Evolutionary conservation across 371 early-diverging fungal species (phyloP).

Genomic region (Circinella minor): DNA sequence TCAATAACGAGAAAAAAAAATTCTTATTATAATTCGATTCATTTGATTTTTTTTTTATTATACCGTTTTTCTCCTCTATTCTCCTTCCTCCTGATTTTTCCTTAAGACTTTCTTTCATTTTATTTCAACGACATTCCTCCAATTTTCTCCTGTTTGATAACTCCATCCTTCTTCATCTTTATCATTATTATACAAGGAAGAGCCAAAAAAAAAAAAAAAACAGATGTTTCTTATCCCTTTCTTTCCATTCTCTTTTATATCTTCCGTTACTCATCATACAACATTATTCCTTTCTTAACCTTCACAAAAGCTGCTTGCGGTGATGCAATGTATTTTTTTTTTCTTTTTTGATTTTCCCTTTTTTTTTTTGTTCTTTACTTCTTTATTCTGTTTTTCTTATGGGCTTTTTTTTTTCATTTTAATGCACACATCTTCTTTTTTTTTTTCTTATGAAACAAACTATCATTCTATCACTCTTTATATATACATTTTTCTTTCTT

Average conservation of each 20-base stretch:
- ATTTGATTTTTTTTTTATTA: background rate
- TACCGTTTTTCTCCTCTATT: background rate
- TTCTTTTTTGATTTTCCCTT: too few species aligned
- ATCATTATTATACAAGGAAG: background rate
- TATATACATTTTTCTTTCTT: too few species aligned
- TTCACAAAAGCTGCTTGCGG: slow-evolving; percentile 15
- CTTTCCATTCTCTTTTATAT: background rate
- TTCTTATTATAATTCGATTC: too few species aligned
- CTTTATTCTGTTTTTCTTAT: background rate
- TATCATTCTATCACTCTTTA: background rate
- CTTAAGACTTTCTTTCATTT: too few species aligned
- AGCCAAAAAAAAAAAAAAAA: too few species aligned
- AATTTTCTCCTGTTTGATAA: too few species aligned
- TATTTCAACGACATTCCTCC: too few species aligned
- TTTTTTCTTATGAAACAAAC: too few species aligned
- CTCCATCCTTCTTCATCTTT: background rate
- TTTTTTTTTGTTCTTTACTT: background rate
- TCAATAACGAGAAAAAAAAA: too few species aligned
- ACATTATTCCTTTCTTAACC: background rate
- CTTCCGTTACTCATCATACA: background rate
- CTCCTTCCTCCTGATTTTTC: background rate
- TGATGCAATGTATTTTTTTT: slow-evolving; percentile 15
- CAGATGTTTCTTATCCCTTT: too few species aligned
- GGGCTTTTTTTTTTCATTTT: background rate
- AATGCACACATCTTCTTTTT: background rate